Evolutionary conservation across 768 basidiomycete species (phyloP), one percentile per base, ranked within the genome.

Genomic region (Rhizopogon vinicolor): DNA sequence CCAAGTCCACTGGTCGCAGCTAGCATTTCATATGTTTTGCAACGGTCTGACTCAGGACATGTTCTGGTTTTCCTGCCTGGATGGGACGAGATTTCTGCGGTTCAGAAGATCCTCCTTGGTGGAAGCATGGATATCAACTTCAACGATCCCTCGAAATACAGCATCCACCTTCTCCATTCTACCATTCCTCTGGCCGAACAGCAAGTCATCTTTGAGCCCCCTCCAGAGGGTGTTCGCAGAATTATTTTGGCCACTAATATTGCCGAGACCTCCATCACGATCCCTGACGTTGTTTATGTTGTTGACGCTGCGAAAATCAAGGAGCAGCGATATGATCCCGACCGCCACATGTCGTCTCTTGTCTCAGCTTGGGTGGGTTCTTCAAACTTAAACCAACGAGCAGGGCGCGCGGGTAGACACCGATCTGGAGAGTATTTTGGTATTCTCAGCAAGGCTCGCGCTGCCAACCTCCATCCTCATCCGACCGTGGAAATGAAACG

Each of bases 401-500:
- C 87, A 10, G 93, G 94, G 43, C 87, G 95, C 59, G 95, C 94
- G 4, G 95, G 95, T 43, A 84, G 94, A 48, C 93, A 96, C 71
- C 78, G 94, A 28, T 75, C 89, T 6, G 95, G 95, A 66, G 88
- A 93, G 66, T 98, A 98, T 71, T 97, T 80, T 66, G 92, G 93
- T 39, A 80, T 98, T 46, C 69, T 97, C 29, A 80, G 91, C 48
- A 78, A 78, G 55, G 70, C 74, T 13, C 84, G 86, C 51, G 81
- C 86, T 3, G 73, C 74, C 14, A 70, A 74, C 10, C 76, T 98
- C 45, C 78, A 83, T 51, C 80, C 89, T 28, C 87, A 96, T 65
- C 93, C 94, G 68, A 86, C 86, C 1, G 95, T 97, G 39, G 95
- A 97, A 75, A 98, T 98, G 93, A 92, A 92, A 67, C 81, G 93